Evolutionary conservation across 495 filamentous ascomycete species (phyloP), one percentile per base, ranked within the genome.

Genomic region (Talaromyces thailandensis): DNA sequence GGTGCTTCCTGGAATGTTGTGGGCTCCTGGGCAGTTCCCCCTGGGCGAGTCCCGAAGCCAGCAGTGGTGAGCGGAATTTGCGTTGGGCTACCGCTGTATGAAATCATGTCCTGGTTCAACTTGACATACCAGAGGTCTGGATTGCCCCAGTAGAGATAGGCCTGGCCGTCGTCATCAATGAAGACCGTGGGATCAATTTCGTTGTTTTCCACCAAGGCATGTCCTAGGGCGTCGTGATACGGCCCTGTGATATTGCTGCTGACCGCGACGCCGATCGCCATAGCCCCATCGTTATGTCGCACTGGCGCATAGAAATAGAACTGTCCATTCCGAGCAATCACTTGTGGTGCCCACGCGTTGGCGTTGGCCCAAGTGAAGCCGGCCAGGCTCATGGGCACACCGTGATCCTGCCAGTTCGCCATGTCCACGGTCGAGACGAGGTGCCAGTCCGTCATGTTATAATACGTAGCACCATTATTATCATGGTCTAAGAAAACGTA

Each of bases 401-500:
- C 68, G 56, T 66, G 64, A 62, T 72, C 62, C 45, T 66, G 52
- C 70, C 70, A 72, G 57, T 72, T 72, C 12, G 67, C 70, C 67
- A 71, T 71, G 58, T 72, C 70, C 0, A 69, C 55, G 14, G 70
- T 60, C 29, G 70, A 72, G 63, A 67, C 68, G 16, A 72, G 67
- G 4, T 62, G 66, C 69, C 69, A 71, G 63, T 71, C 68, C 45
- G 53, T 45, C 68, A 71, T 70, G 56, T 68, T 62, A 62, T 67
- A 70, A 32, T 63, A 61, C n/a, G 57, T 71, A 9, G 70, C 57
- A 25, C 65, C 67, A 11, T 24, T 62, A 29, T 69, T 62, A 37
- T 73, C 70, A 56, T 71, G 68, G 61, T 66, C 70, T 26, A 70
- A 69, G 62, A 73, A 71, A 24, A 72, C 53, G 55, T 68, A 72